Percentiles rank a stretch among this genome's conserved stretches.
Conservation (phyloP, 257 asterid genomes). For the Parsonsia alboflavescens region DNA sequence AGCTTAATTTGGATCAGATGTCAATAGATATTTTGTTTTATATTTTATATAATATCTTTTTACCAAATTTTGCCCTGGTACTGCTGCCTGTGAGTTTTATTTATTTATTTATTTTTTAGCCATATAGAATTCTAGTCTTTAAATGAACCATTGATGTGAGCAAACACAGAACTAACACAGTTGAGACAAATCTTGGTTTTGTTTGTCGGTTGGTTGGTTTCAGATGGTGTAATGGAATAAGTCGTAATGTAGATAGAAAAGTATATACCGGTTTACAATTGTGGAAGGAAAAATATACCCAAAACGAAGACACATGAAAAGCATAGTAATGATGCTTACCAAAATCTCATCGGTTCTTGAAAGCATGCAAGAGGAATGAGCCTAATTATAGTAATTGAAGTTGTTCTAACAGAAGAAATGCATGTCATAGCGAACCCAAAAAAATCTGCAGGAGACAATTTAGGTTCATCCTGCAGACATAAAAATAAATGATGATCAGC, state of each 20-base stretch:
- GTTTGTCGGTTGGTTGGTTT: too few species aligned
- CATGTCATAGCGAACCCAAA: conserved; percentile 36
- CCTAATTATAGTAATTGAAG: background rate
- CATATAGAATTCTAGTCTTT: background rate
- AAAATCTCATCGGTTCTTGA: background rate
- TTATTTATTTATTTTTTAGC: background rate
- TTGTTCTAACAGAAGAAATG: conserved; percentile 44
- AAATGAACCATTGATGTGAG: background rate
- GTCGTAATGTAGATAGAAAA: too few species aligned
- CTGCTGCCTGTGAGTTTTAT: background rate
- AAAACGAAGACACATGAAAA: background rate
- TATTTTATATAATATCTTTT: background rate
- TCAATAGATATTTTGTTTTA: background rate
- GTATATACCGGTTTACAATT: background rate
- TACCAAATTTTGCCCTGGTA: background rate
- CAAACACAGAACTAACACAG: background rate
- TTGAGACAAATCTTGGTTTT: too few species aligned
- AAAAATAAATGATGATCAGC: conserved; percentile 9
- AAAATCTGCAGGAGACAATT: background rate
- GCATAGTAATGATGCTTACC: background rate
- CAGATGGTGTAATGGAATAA: too few species aligned
- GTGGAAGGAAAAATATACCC: background rate
- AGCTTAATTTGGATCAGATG: background rate
- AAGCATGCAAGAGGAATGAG: conserved; percentile 39
- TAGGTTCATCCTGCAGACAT: background rate